A percentile compares a stretch with the other conserved stretches of the same genome.
These are phyloP conservation scores for Lipomyces sp. DNA, from an alignment of 805 yeast genomes.

Conservation along the genomic window DNA sequence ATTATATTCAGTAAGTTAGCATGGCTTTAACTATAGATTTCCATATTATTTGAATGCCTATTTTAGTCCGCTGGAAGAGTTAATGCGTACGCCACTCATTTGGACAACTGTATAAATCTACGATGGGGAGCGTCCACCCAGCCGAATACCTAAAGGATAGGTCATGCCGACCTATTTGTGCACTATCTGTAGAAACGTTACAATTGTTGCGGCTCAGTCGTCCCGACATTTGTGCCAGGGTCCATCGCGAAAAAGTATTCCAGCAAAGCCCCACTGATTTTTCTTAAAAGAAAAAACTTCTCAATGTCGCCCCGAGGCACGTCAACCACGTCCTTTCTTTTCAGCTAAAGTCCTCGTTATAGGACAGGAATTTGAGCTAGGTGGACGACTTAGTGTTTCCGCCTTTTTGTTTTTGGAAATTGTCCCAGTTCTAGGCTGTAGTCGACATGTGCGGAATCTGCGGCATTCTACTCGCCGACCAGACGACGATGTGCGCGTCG, in stretches of 20 bases:
- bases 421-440: neutral
- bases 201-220: neutral
- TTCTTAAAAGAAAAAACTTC: neutral
- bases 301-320: conserved; percentile 4
- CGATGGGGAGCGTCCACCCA: no score
- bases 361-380: neutral
- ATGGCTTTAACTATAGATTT: no score
- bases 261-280: neutral
- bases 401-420: neutral
- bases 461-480: conserved; percentile 84
- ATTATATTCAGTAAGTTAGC: no score
- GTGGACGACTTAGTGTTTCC: neutral
- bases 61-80: no score
- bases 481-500: conserved; percentile 73
- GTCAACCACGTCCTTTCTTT: neutral
- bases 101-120: no score
- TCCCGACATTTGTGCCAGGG: neutral
- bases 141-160: neutral
- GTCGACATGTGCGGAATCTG: conserved; percentile 87
- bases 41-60: no score
- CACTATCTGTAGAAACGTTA: neutral
- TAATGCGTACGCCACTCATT: no score
- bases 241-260: neutral
- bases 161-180: neutral
- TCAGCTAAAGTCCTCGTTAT: conserved; percentile 2